phyloP scores from a whole-genome alignment of 179 eudicot species.

The Spinacia oleracea region DNA sequence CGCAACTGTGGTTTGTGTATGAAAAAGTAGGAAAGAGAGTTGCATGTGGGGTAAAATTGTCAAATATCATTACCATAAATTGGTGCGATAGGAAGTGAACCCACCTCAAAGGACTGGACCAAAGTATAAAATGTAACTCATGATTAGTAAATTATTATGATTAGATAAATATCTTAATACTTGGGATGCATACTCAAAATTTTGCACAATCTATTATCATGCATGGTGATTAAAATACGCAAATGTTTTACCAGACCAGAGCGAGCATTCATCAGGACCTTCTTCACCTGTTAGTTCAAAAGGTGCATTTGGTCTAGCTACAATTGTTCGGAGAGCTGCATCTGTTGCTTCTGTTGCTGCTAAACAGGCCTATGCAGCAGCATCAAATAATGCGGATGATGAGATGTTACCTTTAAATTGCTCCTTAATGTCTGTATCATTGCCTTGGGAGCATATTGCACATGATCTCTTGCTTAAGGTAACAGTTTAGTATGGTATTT shows the following conservation, averaged over 20 bases:
- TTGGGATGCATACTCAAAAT: not conserved
- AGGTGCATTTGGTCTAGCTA: slow-evolving; percentile 57
- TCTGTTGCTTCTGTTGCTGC: slow-evolving; percentile 86
- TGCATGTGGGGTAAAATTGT: too few relatives aligned
- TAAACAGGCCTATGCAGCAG: slow-evolving; percentile 73
- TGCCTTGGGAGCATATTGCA: slow-evolving; percentile 97
- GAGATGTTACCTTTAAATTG: slow-evolving; percentile 95
- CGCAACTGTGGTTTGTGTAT: too few relatives aligned
- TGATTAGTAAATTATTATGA: not conserved
- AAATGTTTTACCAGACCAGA: slow-evolving; percentile 60
- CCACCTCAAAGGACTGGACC: too few relatives aligned
- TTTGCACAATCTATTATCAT: not conserved
- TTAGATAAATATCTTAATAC: not conserved
- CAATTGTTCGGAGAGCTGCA: slow-evolving; percentile 73
- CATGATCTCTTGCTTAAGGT: slow-evolving; percentile 95
- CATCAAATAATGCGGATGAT: slow-evolving; percentile 52
- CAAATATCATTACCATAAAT: too few relatives aligned
- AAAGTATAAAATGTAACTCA: too few relatives aligned
- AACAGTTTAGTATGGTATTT: not conserved
- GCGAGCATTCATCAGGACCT: slow-evolving; percentile 54
- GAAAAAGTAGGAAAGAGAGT: too few relatives aligned
- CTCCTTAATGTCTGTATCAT: slow-evolving; percentile 86
- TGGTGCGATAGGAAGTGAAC: too few relatives aligned
- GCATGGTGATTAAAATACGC: not conserved
- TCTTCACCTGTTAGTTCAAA: slow-evolving; percentile 61